A percentile compares a stretch with the other conserved stretches of the same genome.
Conservation (phyloP, 257 asterid genomes). For the Fraxinus anomala region DNA sequence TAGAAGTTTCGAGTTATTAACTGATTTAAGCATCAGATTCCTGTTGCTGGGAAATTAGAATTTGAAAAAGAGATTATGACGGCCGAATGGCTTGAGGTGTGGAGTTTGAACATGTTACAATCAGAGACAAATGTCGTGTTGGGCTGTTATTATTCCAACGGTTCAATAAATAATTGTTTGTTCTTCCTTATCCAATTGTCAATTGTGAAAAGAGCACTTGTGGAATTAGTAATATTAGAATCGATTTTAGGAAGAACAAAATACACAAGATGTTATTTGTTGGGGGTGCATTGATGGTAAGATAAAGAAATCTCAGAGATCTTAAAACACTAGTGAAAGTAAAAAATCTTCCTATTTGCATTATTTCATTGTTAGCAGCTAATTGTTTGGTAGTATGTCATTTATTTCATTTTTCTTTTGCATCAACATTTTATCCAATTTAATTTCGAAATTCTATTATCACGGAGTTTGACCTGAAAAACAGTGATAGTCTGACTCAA, state of each 20-base stretch:
- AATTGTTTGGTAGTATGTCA: not conserved
- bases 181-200: not conserved
- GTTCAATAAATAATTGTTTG: too few species aligned
- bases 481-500: conserved; percentile 38
- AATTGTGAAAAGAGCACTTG: too few species aligned
- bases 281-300: not conserved
- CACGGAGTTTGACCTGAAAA: conserved; percentile 16
- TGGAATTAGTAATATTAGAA: not conserved
- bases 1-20: not conserved
- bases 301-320: not conserved
- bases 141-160: too few species aligned
- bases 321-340: not conserved
- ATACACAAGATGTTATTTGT: not conserved
- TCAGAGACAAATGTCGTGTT: too few species aligned
- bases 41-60: not conserved
- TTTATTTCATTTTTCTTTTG: not conserved
- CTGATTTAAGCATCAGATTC: not conserved
- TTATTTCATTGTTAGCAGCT: not conserved
- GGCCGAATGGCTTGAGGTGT: too few species aligned
- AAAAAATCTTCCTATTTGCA: not conserved
- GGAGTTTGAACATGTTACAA: too few species aligned
- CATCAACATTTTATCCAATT: not conserved
- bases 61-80: not conserved
- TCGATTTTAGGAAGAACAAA: not conserved
- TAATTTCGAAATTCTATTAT: not conserved